A percentile compares a stretch with the other conserved stretches of the same genome.
These are phyloP conservation scores for Erucastrum elatum DNA, from an alignment of 345 rosid genomes.

Conservation along the genomic window DNA sequence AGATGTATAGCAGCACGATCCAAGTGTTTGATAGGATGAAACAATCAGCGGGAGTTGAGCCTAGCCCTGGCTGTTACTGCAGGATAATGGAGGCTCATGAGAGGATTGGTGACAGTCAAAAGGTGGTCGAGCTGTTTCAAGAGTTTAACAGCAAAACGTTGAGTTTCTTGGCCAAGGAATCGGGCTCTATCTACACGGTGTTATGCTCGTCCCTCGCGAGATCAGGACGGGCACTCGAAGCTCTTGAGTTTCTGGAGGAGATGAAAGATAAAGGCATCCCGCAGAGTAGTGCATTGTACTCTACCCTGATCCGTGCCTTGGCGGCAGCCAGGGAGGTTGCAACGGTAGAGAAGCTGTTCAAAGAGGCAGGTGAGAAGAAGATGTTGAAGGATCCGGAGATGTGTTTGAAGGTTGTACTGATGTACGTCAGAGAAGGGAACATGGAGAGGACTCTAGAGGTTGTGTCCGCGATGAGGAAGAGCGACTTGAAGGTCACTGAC, in stretches of 20 bases:
- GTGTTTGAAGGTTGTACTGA: constrained; percentile 68
- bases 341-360: constrained; percentile 53
- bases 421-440: constrained; percentile 61
- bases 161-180: constrained; percentile 38
- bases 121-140: constrained; percentile 58
- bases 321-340: constrained; percentile 44
- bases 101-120: constrained; percentile 47
- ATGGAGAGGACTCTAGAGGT: constrained; percentile 63
- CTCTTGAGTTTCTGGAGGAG: constrained; percentile 56
- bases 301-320: constrained; percentile 58
- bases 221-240: constrained; percentile 65
- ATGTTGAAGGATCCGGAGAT: constrained; percentile 66
- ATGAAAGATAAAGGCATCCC: constrained; percentile 54
- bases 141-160: constrained; percentile 51
- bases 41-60: constrained; percentile 41
- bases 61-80: constrained; percentile 59
- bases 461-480: constrained; percentile 54
- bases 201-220: constrained; percentile 59
- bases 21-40: constrained; percentile 51
- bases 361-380: constrained; percentile 60
- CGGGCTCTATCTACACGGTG: constrained; percentile 44
- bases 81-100: constrained; percentile 68
- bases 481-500: constrained; percentile 59
- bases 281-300: constrained; percentile 50
- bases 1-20: constrained; percentile 73